phyloP scores from a whole-genome alignment of 164 flowering plant species.

The Stephania cephalantha region DNA sequence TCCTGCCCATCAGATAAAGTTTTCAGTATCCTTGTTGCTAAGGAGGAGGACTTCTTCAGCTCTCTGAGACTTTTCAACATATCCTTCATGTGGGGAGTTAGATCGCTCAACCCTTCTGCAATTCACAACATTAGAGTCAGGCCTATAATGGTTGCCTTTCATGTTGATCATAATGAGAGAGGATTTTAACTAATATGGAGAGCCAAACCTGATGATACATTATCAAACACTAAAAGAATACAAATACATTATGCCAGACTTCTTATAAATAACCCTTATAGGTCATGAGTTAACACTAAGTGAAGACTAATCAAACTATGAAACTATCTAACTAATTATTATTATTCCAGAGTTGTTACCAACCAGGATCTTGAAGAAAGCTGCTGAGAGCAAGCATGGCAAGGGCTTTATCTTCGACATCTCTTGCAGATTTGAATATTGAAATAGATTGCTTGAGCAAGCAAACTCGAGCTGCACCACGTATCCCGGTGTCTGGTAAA shows the following conservation, averaged over 20 bases:
- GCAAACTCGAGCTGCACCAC: constrained; percentile 73
- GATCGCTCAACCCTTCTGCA: constrained; percentile 59
- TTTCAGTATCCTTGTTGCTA: constrained; percentile 63
- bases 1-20: constrained; percentile 53
- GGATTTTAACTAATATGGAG: background rate
- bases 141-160: background rate
- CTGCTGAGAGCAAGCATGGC: constrained; percentile 65
- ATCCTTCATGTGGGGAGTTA: constrained; percentile 46
- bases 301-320: background rate
- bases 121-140: constrained; percentile 2
- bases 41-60: constrained; percentile 46
- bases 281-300: background rate
- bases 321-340: background rate
- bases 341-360: constrained; percentile 7
- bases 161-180: background rate
- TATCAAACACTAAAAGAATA: background rate
- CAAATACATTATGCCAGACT: background rate
- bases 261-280: background rate
- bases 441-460: constrained; percentile 52
- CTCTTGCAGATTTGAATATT: constrained; percentile 49
- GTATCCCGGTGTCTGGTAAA: constrained; percentile 75
- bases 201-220: background rate
- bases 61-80: constrained; percentile 60
- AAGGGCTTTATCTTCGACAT: constrained; percentile 59
- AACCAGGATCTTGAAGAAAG: constrained; percentile 62